These are phyloP conservation scores for Poronia punctata DNA, from an alignment of 495 filamentous ascomycete genomes.

Conservation along the genomic window DNA sequence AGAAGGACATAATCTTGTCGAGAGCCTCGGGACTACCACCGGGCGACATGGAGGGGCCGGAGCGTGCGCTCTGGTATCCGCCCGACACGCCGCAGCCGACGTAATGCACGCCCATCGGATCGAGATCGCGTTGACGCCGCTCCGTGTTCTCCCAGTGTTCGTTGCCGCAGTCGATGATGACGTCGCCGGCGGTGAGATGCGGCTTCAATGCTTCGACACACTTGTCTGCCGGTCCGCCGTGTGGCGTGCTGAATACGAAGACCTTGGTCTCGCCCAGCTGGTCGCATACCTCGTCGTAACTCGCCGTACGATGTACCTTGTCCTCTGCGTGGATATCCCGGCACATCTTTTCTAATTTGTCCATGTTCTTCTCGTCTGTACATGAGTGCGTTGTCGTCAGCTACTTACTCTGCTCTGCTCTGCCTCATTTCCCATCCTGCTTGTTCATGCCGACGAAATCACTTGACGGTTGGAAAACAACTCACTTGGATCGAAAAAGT, in stretches of 20 bases:
- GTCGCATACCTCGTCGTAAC: constrained; percentile 19
- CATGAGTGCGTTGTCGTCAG: no score
- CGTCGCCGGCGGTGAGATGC: constrained; percentile 54
- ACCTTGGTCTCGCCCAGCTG: constrained; percentile 31
- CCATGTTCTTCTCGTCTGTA: constrained; percentile 26
- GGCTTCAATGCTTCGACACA: constrained; percentile 53
- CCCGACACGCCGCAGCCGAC: constrained; percentile 65
- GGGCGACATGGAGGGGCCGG: constrained; percentile 58
- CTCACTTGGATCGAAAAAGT: constrained; percentile 48
- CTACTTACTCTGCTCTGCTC: not conserved
- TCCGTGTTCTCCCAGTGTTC: constrained; percentile 66
- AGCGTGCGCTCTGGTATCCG: constrained; percentile 61
- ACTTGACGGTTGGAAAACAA: no score
- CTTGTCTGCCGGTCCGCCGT: constrained; percentile 59
- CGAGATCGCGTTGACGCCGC: constrained; percentile 51
- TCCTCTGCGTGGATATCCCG: constrained; percentile 24
- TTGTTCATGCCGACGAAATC: no score
- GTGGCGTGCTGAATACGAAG: constrained; percentile 63
- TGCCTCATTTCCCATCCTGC: no score
- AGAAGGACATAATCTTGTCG: constrained; percentile 54
- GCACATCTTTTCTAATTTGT: constrained; percentile 28
- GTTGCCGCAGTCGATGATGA: constrained; percentile 67
- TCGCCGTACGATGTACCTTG: constrained; percentile 23
- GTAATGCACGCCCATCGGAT: constrained; percentile 50
- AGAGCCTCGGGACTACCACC: constrained; percentile 54